Evolutionary conservation across 345 rosid species (phyloP), one percentile per base, ranked within the genome.

Genomic region (Pistacia integerrima): DNA sequence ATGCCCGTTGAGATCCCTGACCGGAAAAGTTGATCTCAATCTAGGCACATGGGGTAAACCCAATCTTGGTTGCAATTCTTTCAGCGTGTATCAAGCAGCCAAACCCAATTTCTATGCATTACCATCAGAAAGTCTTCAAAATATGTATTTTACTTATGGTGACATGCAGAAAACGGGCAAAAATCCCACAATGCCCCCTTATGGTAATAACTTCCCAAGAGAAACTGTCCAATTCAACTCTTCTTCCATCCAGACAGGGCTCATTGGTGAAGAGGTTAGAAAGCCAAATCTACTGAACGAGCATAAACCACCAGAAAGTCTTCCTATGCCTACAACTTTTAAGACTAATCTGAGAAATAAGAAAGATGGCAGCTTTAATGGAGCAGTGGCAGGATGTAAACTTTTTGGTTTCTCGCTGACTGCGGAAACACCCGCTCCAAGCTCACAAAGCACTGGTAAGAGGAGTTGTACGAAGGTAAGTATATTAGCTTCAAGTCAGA

Each of bases 401-500:
- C 89, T 94, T 64, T 94, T 94, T 41, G 98, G 98, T 62, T 94
- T 90, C 82, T 82, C 91, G 18, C 80, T 94, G 79, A 89, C 89
- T 22, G 84, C 82, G 36, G 97, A 88, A 75, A 76, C 87, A 58
- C 80, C 87, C 25, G 67, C 83, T 69, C 69, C 88, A 62, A 86
- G 82, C 81, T 83, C 82, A 0, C 93, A 85, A 83, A 84, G 80
- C 83, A 88, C 91, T 57, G 91, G 93, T 83, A 93, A 93, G 92
- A 91, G 96, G 85, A 89, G 93, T 81, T 95, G 98, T 73, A 88
- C 94, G 55, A 95, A 95, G 94, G 98, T 93, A 85, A 82, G 85
- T 79, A 54, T 59, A 60, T 61, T 71, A 72, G 57, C 51, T 22
- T 49, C 49, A 54, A 74, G 73, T 70, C 72, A 4, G 58, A 54